Evolutionary conservation across 768 basidiomycete genomes (phyloP), one percentile per base, ranked within the genome.

Genomic region (Russula emetica): DNA sequence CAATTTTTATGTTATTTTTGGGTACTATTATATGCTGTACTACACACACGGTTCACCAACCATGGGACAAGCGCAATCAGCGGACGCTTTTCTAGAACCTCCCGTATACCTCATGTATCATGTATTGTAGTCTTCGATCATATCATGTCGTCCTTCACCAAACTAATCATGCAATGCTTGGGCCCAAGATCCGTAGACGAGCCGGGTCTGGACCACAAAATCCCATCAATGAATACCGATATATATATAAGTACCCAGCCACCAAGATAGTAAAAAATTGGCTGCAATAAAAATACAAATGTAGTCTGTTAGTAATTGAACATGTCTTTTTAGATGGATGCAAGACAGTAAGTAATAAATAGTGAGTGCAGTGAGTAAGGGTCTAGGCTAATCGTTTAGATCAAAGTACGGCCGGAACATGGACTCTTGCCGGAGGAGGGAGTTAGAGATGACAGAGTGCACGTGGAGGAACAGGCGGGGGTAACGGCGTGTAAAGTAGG

Each of bases 381-480:
- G n/a, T n/a, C 52, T 20, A 28, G 20, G 18, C 60, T 45, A 66
- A 47, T 85, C 86, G 56, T 78, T 77, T 55, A 90, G 78, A 66
- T 92, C 87, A 70, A 94, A 98, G 75, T 98, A 98, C 45, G 83
- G 76, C 72, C 86, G 84, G 78, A 98, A 98, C 88, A 94, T 92
- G 18, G 90, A 85, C 73, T 98, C 97, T 66, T 81, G 78, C 56
- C 85, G 80, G 47, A 98, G 78, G n/a, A 82, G 76, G 14, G 87
- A 88, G 34, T 81, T 78, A 10, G 82, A 80, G 67, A 99, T 81
- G 69, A 94, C 92, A n/a, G 78, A 74, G 70, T 96, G 89, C 24
- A 98, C 94, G 72, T 98, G 94, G 55, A 98, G 78, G 81, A 99
- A 93, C 10, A 98, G 81, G 18, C 77, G 79, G 16, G 97, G 97